Base-by-base conservation (phyloP, 2,329 filamentous ascomycete genomes). In the Aspergillus sp. region DNA sequence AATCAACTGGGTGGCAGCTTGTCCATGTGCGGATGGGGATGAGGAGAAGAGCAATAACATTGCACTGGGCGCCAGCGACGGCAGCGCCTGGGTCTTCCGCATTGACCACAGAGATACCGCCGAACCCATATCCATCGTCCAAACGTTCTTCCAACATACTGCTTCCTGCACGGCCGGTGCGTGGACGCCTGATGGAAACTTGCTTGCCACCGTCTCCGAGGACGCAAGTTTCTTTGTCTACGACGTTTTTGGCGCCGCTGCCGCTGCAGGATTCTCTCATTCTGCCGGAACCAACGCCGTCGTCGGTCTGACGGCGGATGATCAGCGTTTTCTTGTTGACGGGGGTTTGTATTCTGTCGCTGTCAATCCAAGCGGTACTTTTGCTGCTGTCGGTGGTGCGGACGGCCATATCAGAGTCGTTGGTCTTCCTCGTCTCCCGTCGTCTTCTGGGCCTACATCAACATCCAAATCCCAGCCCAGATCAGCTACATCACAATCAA, bases 41-140 rank as follows among this genome's bases (percentile, higher is more conserved):
- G 57, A 61, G 22, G 64, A 69, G 4, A 76, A 84, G 54, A 75
- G 81, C 39, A 93, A 95, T 63, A 78, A 85, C 6, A 56, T 98
- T 41, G 91, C 91, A 0, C 66, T 98, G 5, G 91, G 91, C 36
- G 86, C 86, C 20, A 82, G 74, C 22, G 88, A 98, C 55, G 91
- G 91, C 34, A 88, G 80, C 32, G 86, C 95, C 26, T 98, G 91
- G 91, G 82, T 98, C 7, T 94, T 95, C 65, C 80, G 78, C n/a
- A 72, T 96, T 51, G 80, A 88, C 57, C 66, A 74, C 17, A 68
- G 68, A 33, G 78, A 84, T 20, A 61, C 67, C 22, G 61, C 68
- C 10, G 65, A 64, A 19, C 70, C 83, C 5, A 69, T 96, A 33
- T 78, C 80, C 48, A 91, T 96, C 52, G 72, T 93, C 4, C 85